Evolutionary conservation across 2,329 filamentous ascomycete genomes (phyloP), one percentile per base, ranked within the genome.

Genomic region (Sporothrix inflata): DNA sequence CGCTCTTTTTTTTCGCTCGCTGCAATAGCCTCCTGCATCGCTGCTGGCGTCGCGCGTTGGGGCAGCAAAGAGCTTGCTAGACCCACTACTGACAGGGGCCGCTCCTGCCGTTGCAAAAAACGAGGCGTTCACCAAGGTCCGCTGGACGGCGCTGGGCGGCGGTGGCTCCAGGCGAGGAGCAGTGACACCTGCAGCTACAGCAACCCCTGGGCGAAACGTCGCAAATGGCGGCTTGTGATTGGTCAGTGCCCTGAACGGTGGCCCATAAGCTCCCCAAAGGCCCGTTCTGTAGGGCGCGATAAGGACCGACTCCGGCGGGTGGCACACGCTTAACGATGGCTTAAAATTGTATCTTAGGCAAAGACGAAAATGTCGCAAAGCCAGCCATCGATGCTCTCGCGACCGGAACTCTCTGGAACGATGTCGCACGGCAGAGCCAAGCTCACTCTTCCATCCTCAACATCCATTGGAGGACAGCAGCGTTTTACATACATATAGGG

Each of bases 1-100:
- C 12, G 16, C 21, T 68, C 61, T 42, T 69, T 57, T 69, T 61
- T 68, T 51, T 34, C 21, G 19, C 7, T 73, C 72, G 65, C 72
- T 73, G 70, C 40, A 71, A 66, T 69, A 55, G 49, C 27, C 61
- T 73, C 71, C 71, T 66, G 30, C 9, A 57, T 66, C 71, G 67
- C 71, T 68, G 19, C 16, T n/a, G 12, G 45, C 30, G 45, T 53
- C 24, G 55, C 12, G 27, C 12, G 69, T 65, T 70, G 51, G 51
- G 51, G 38, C 67, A 70, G 60, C 65, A 47, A 11, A 27, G 9
- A 71, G 63, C 51, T 60, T 53, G 40, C 60, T 21, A 19, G 70
- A 68, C 70, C 70, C 70, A 68, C 70, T 21, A 14, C 30, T 24
- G 51, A 42, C 47, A 69, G 66, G 66, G 47, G 30, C 47, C 65